phyloP scores from a whole-genome alignment of 1,284 basidiomycete species.

The Irpex sp. region DNA sequence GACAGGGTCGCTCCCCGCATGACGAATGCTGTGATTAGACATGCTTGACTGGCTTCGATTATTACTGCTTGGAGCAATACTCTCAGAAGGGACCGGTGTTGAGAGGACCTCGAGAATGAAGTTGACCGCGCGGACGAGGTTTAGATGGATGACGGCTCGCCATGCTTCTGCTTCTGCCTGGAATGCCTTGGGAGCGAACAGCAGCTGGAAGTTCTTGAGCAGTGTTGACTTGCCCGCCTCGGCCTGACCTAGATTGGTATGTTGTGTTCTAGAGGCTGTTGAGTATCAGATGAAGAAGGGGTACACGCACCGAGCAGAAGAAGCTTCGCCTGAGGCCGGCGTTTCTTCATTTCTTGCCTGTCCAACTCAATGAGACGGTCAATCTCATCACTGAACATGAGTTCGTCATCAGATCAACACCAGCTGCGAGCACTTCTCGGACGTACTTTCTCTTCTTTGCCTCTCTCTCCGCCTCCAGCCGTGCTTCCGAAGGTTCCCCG shows the following conservation, averaged over 20 bases:
- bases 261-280: background rate
- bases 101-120: slow-evolving; percentile 44
- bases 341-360: slow-evolving; percentile 11
- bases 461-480: slow-evolving; percentile 10
- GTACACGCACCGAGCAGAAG: slow-evolving; percentile 14
- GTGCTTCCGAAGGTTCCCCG: background rate
- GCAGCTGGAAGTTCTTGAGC: slow-evolving; percentile 59
- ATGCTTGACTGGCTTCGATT: slow-evolving; percentile 5
- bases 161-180: slow-evolving; percentile 50
- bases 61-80: background rate
- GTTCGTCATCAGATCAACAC: background rate
- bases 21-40: slow-evolving; percentile 6
- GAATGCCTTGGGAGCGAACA: slow-evolving; percentile 55
- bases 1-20: slow-evolving; percentile 25
- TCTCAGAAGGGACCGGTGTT: background rate
- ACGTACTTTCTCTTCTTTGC: slow-evolving; percentile 14
- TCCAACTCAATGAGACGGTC: slow-evolving; percentile 15
- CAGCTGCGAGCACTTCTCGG: no score
- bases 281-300: background rate
- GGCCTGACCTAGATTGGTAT: slow-evolving; percentile 45
- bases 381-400: slow-evolving; percentile 11
- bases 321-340: slow-evolving; percentile 13
- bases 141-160: slow-evolving; percentile 59
- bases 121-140: slow-evolving; percentile 55
- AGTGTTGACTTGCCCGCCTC: slow-evolving; percentile 65